Base-by-base conservation (phyloP, 768 basidiomycete genomes). In the Mycena kentingensis region DNA sequence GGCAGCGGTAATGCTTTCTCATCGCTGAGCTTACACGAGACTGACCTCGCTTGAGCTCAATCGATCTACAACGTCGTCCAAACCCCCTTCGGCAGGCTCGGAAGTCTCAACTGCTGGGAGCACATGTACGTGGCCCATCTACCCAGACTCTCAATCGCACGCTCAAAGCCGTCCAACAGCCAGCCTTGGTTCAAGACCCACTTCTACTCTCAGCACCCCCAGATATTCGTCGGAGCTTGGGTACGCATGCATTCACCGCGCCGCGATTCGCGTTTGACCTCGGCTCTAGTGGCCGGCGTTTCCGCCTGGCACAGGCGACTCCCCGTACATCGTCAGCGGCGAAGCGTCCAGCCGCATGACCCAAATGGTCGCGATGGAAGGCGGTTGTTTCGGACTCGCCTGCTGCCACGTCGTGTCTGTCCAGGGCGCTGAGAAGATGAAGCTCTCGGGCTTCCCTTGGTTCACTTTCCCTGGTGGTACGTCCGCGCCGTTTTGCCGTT, bases 211-310 rank as follows among this genome's bases (percentile, higher is more conserved):
- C 67, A 67, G 37, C 54, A 66, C 50, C 66, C 66, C 2, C 67
- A 68, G 46, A 66, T 68, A 5, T 67, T 66, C 39, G 63, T 67
- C 3, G 67, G 66, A 21, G 62, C 62, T 18, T 68, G 67, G n/a
- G n/a, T n/a, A n/a, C n/a, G n/a, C n/a, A n/a, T n/a, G n/a, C n/a
- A n/a, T n/a, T n/a, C n/a, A n/a, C n/a, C n/a, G n/a, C n/a, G n/a
- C n/a, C n/a, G n/a, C n/a, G n/a, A n/a, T n/a, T n/a, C n/a, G n/a
- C n/a, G n/a, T n/a, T n/a, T n/a, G n/a, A n/a, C n/a, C n/a, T n/a
- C n/a, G n/a, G n/a, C n/a, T n/a, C n/a, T n/a, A n/a, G 67, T 68
- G 67, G 66, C 67, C 67, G 1, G 66, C 65, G 4, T 68, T 68
- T 39, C 56, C 63, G 24, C 60, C 66, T 16, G 46, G 52, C 16